Percentiles rank a stretch among this genome's conserved stretches.
Conservation (phyloP, 2,329 filamentous ascomycete genomes). For the Periconia sp. region DNA sequence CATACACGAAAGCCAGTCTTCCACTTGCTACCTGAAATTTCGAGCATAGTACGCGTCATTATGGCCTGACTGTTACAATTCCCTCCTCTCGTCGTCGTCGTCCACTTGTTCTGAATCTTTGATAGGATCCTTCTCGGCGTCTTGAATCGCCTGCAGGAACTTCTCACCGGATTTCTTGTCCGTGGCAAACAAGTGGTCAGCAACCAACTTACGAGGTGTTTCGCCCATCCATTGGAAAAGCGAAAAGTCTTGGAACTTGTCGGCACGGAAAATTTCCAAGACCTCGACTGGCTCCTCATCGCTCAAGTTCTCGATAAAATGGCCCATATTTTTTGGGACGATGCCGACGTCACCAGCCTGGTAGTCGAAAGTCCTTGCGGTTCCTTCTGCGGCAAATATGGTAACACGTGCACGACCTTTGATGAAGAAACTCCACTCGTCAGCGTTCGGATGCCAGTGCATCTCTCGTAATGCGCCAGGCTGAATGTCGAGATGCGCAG, state of each 20-base stretch:
- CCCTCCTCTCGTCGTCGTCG: conserved; percentile 32
- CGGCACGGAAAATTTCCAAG: conserved; percentile 75
- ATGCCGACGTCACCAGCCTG: conserved; percentile 77
- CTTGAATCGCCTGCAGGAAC: conserved; percentile 68
- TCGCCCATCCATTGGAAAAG: conserved; percentile 79
- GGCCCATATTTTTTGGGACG: conserved; percentile 76
- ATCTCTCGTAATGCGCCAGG: conserved; percentile 78
- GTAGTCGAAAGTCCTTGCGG: conserved; percentile 78
- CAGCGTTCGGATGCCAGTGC: conserved; percentile 82
- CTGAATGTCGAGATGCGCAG: conserved; percentile 73
- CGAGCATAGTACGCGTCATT: no score
- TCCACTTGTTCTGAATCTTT: conserved; percentile 29
- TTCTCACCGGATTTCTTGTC: conserved; percentile 66
- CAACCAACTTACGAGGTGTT: conserved; percentile 69
- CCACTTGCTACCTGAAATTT: no score
- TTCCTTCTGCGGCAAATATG: conserved; percentile 73
- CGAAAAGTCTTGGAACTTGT: conserved; percentile 75
- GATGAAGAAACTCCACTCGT: conserved; percentile 84
- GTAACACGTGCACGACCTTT: conserved; percentile 73
- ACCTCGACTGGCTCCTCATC: conserved; percentile 78
- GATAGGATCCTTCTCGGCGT: conserved; percentile 62
- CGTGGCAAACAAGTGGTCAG: conserved; percentile 69
- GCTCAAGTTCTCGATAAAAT: conserved; percentile 80
- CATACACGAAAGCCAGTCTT: no score
- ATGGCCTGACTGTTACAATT: conserved; percentile 15